Evolutionary conservation across 2,329 filamentous ascomycete species (phyloP), one percentile per base, ranked within the genome.

Genomic region (Monosporascus cannonballus): DNA sequence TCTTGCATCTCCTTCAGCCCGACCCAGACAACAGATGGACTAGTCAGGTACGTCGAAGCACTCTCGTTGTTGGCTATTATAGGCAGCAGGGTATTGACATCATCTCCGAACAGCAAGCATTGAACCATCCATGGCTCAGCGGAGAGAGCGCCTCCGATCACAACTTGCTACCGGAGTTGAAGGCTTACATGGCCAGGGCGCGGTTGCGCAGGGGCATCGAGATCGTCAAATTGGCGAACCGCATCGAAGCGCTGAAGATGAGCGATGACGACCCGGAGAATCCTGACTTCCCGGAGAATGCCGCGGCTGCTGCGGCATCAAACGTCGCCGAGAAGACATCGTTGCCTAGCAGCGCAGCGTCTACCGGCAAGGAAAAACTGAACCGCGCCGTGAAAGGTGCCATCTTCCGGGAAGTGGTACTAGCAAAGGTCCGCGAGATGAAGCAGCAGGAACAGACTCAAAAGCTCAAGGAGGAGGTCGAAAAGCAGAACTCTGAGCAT

Each of bases 121-220:
- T 96, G 49, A 77, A 82, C 54, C 92, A 96, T 72, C 78, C 82
- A 55, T 97, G 93, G 93, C 84, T 97, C 64, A 94, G 84, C 67
- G 93, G 93, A 70, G 81, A 94, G 76, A 94, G 84, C 57, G 94
- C 94, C 57, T 90, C 88, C 56, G 92, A 97, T 72, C 91, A 96
- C 83, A 92, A 99, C 79, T 82, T 99, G 81, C 76, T 99, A 71
- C 94, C 94, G 61, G 94, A 99, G 76, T 95, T 99, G 78, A 89
- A 89, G 73, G 87, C 91, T 50, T 96, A 94, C 76, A 90, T 95
- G 72, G 87, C 92, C 58, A 91, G 91, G 72, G 90, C 90, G 53
- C 90, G 91, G 57, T 87, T 99, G 62, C 88, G 88, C 71, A 88
- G 93, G 59, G 93, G 92, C 64, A 95, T 99, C 74, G 90, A 97